These are phyloP conservation scores for Puccinellia tenuiflora DNA, from an alignment of 176 grass and related monocot genomes.

Conservation along the genomic window DNA sequence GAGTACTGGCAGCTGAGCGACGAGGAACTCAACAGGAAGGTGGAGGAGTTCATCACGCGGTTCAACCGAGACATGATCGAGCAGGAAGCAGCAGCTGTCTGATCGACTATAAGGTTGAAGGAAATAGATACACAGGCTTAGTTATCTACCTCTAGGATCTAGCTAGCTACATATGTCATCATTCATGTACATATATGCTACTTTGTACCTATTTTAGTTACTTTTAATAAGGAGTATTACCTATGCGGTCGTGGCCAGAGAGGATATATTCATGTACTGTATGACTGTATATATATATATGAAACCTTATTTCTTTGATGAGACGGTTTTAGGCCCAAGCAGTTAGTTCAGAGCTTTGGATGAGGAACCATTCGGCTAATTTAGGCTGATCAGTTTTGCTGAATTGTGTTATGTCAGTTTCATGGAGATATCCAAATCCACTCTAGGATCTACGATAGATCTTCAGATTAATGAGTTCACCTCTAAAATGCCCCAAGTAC, in stretches of 20 bases:
- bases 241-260: neutral
- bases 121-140: neutral
- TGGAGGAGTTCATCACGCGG: constrained; percentile 79
- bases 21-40: constrained; percentile 80
- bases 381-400: neutral
- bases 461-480: neutral
- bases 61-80: constrained; percentile 71
- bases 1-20: constrained; percentile 58
- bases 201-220: neutral
- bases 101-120: neutral
- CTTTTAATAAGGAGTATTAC: neutral
- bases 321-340: too few species aligned
- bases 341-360: neutral
- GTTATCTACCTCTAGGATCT: neutral
- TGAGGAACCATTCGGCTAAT: neutral
- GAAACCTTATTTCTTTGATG: neutral
- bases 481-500: neutral
- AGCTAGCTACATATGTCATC: neutral
- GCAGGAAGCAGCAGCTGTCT: constrained; percentile 26
- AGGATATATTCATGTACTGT: neutral
- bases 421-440: too few species aligned
- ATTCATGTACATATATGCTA: neutral
- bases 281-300: neutral
- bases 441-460: neutral
- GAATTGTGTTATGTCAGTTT: too few species aligned